phyloP scores from a whole-genome alignment of 352 stramenopile species.

The Phytophthora pistaciae region DNA sequence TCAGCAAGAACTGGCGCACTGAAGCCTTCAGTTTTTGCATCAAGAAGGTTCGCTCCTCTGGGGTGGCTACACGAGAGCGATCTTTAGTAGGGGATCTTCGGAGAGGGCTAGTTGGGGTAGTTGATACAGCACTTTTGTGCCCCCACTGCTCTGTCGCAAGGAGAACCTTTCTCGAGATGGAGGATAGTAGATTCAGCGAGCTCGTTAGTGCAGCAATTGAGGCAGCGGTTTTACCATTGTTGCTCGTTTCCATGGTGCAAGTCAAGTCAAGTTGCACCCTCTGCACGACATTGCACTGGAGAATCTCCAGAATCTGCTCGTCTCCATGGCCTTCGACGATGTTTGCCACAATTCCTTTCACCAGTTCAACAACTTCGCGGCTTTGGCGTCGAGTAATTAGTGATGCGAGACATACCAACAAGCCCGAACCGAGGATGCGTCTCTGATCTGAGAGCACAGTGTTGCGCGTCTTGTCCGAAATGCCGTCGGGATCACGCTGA shows the following conservation, averaged over 20 bases:
- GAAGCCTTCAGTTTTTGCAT: conserved; percentile 32
- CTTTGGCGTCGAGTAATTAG: conserved; percentile 44
- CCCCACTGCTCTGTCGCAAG: conserved; percentile 21
- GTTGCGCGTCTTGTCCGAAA: conserved; percentile 30
- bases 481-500: conserved; percentile 18
- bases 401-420: conserved; percentile 59
- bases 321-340: conserved; percentile 48
- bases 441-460: conserved; percentile 56
- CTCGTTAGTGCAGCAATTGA: conserved; percentile 12
- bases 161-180: conserved; percentile 27
- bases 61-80: not conserved
- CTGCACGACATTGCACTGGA: conserved; percentile 69
- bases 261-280: conserved; percentile 51
- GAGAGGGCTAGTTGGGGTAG: conserved; percentile 4
- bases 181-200: conserved; percentile 28
- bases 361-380: conserved; percentile 52
- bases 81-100: conserved; percentile 13
- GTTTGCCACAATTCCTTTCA: conserved; percentile 62
- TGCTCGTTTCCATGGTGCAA: conserved; percentile 15
- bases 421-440: conserved; percentile 59
- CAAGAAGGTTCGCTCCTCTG: conserved; percentile 28
- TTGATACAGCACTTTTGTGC: not conserved
- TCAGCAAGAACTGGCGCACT: conserved; percentile 33
- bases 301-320: conserved; percentile 65
- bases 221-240: not conserved